phyloP scores from a whole-genome alignment of 2,329 filamentous ascomycete species.

The Fusarium mangiferae region DNA sequence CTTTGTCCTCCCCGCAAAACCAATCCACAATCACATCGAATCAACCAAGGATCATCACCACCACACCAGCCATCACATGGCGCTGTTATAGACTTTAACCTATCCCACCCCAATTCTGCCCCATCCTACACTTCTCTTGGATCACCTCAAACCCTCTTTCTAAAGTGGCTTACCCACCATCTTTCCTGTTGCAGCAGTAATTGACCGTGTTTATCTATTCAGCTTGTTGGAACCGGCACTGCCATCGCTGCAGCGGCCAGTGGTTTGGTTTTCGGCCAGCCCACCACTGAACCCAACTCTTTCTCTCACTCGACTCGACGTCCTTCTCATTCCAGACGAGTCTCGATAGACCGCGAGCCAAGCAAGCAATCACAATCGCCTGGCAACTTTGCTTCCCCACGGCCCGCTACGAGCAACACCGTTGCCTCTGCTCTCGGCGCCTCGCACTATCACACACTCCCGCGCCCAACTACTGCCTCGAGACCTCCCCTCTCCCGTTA shows the following conservation, averaged over 20 bases:
- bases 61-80: conserved; percentile 36
- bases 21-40: conserved; percentile 31
- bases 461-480: conserved; percentile 47
- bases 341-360: conserved; percentile 51
- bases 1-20: conserved; percentile 34
- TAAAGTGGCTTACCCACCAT: conserved; percentile 27
- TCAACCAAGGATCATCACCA: conserved; percentile 36
- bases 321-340: conserved; percentile 44
- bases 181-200: conserved; percentile 35
- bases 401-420: conserved; percentile 57
- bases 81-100: conserved; percentile 39
- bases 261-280: conserved; percentile 69
- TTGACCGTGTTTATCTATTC: conserved; percentile 35
- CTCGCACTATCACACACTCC: conserved; percentile 44
- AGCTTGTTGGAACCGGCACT: conserved; percentile 72
- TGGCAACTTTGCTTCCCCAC: conserved; percentile 47
- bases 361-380: conserved; percentile 40
- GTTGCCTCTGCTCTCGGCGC: conserved; percentile 47
- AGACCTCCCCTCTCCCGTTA: conserved; percentile 52
- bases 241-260: conserved; percentile 69
- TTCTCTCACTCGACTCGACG: conserved; percentile 44
- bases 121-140: conserved; percentile 28
- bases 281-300: conserved; percentile 55
- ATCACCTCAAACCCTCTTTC: conserved; percentile 35
- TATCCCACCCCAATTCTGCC: conserved; percentile 31